Evolutionary conservation across 805 yeast genomes (phyloP), one percentile per base, ranked within the genome.

Genomic region (Kodamaea restingae): DNA sequence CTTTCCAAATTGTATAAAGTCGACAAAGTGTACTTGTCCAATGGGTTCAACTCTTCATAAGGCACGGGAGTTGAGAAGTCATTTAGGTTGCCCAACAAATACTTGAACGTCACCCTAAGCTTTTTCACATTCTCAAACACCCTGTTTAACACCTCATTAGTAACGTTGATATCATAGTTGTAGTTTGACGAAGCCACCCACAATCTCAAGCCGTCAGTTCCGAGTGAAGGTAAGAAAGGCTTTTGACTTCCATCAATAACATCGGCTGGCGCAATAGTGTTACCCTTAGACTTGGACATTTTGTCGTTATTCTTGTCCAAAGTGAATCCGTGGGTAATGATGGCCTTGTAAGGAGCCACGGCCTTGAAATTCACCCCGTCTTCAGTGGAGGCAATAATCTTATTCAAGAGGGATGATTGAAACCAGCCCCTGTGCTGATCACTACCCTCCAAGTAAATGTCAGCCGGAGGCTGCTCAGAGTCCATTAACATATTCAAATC

Each of bases 371-470:
- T 34, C 7, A 36, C 45, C 3, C 57, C 57, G 8, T 62, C 52
- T 3, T 84, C 84, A 2, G 71, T 71, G 1, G 70, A 63, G 1
- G 67, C 63, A n/a, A 68, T 66, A 15, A 88, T 74, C 52, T 80
- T 84, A 17, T 95, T 88, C 42, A 93, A 65, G 18, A 93, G 63
- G 1, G 96, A 88, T 22, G 96, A 86, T 65, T 93, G 99, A 58
- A 93, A 93, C 99, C 99, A 93, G 1, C 99, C 99, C 44, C 99
- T 76, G 56, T 93, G 98, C 60, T 93, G 99, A 56, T 93, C 99
- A n/a, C 90, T 78, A 2, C 99, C 99, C 67, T 93, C 99, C 10
- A 91, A 60, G 55, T 88, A 91, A n/a, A 87, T 73, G 60, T 90
- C 95, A 0, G 95, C 82, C 31, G 58, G 44, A 4, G 62, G 63